Evolutionary conservation across 2,329 filamentous ascomycete genomes (phyloP), one percentile per base, ranked within the genome.

Genomic region (Zymoseptoria ardabiliae): DNA sequence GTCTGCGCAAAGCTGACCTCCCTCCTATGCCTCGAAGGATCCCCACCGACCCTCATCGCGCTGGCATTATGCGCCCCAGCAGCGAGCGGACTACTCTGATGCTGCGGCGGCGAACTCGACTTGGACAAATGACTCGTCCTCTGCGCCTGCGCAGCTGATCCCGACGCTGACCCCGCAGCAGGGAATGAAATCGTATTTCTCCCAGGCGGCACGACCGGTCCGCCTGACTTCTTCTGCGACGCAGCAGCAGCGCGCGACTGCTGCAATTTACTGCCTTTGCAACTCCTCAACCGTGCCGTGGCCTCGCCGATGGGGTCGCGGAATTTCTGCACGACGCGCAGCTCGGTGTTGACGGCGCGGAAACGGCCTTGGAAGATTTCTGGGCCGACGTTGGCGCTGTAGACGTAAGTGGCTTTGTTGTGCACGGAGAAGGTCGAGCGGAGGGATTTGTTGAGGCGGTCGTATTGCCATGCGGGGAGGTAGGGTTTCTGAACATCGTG

Each of bases 291-390:
- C 7, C 71, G 61, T n/a, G 59, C 56, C 8, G 71, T 55, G 3
- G 69, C 65, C 52, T 72, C 71, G n/a, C 64, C 65, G 49, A 70
- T 62, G 0, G 71, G 71, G 56, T 71, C 68, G 20, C 69, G 69
- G 58, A 70, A 72, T 53, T 69, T 69, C 59, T 71, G 68, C 50
- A 72, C 71, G 13, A 72, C 69, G 54, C 65, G 64, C 41, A 72
- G 58, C 60, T 72, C 71, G 6, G 66, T 70, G 59, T 71, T 69
- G 22, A 72, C 65, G 28, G 69, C 71, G 54, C 69, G 66, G 63
- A 72, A 72, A 48, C 71, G 63, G 28, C 71, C 71, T 57, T 71
- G 69, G 61, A 72, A 72, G 21, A 70, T 67, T 54, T 71, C 70
- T 8, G 71, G 68, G 13, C 69, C 68, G 50, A 72, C 61, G 55